These are phyloP conservation scores for Sesbania bispinosa DNA, from an alignment of 306 rosid genomes.

Conservation along the genomic window DNA sequence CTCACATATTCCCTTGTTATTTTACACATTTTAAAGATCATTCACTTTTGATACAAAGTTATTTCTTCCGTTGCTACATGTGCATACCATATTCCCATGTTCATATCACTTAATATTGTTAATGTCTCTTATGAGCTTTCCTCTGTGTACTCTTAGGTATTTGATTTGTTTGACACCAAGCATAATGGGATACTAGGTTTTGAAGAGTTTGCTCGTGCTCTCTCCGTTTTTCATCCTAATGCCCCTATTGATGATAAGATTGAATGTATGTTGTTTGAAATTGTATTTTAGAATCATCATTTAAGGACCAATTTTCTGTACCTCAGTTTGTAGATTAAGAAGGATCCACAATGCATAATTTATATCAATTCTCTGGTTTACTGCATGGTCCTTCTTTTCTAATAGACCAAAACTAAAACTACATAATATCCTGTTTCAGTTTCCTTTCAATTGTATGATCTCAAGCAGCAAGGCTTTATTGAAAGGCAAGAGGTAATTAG, in stretches of 20 bases:
- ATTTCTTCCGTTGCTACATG: neutral
- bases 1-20: neutral
- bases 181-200: slow-evolving; percentile 94
- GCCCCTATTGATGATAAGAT: slow-evolving; percentile 90
- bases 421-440: slow-evolving; percentile 46
- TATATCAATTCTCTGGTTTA: neutral
- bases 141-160: slow-evolving; percentile 43
- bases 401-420: neutral
- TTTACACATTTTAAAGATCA: neutral
- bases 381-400: neutral
- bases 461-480: slow-evolving; percentile 91
- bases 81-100: neutral
- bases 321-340: neutral
- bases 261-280: slow-evolving; percentile 52
- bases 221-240: slow-evolving; percentile 90
- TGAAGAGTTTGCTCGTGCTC: slow-evolving; percentile 94
- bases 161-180: slow-evolving; percentile 87
- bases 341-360: neutral
- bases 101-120: neutral
- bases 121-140: slow-evolving; percentile 14
- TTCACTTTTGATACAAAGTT: neutral
- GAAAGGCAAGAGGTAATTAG: slow-evolving; percentile 86
- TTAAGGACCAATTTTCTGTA: neutral
- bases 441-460: slow-evolving; percentile 91
- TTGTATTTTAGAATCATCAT: neutral